Percentiles rank a stretch among this genome's conserved stretches.
Evolutionary conservation across 1,284 basidiomycete species (phyloP).

Genomic region (Puccinia polysora): DNA sequence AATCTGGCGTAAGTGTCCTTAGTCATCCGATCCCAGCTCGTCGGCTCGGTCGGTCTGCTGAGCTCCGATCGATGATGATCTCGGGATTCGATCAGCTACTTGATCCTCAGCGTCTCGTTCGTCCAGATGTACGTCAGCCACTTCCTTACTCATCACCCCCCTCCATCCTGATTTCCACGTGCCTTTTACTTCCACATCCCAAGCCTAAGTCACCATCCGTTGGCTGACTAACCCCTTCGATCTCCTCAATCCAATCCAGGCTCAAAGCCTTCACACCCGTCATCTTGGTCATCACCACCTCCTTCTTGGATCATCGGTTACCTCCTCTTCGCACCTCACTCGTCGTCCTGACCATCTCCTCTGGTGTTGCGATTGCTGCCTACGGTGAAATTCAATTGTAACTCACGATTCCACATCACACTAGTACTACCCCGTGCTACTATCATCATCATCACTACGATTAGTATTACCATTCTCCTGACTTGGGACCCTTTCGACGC

Average conservation of each 20-base stretch:
- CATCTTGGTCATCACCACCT: constrained; percentile 31
- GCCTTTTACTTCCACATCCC: background rate
- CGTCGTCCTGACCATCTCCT: constrained; percentile 21
- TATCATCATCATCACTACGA: background rate
- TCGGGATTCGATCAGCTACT: constrained; percentile 4
- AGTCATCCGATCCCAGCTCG: background rate
- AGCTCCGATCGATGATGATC: background rate
- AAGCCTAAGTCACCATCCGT: background rate
- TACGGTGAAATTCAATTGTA: constrained; percentile 43
- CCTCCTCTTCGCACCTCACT: constrained; percentile 5
- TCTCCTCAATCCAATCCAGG: background rate
- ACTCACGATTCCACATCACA: too few relatives aligned
- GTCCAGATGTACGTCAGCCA: constrained; percentile 24
- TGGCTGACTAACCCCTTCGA: background rate
- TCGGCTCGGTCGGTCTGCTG: background rate
- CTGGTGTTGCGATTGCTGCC: constrained; percentile 34
- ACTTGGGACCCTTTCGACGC: background rate
- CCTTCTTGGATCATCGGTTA: constrained; percentile 11
- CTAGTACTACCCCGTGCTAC: too few relatives aligned
- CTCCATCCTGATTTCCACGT: background rate
- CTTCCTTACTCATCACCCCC: background rate
- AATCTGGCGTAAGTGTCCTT: constrained; percentile 27
- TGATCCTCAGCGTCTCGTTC: constrained; percentile 33
- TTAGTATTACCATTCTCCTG: background rate
- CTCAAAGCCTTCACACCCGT: constrained; percentile 39